Percentiles rank a stretch among this genome's conserved stretches.
Conservation (phyloP, 2,329 filamentous ascomycete species). For the Sporothrix phasma region DNA sequence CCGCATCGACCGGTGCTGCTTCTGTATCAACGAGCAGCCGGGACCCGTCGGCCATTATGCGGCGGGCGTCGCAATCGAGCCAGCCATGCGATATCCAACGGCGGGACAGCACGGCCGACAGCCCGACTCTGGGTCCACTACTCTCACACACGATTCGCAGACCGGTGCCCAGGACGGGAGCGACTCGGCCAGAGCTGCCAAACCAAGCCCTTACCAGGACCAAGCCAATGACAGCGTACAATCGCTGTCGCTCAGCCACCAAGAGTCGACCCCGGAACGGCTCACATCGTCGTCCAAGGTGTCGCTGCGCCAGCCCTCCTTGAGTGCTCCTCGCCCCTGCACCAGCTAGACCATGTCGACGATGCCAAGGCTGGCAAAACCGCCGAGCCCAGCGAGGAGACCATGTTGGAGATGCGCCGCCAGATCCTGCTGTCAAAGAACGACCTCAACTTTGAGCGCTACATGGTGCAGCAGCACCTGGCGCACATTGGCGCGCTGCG, state of each 20-base stretch:
- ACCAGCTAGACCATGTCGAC: not conserved
- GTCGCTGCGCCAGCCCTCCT: not conserved
- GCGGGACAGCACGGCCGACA: conserved; percentile 40
- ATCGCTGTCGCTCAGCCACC: conserved; percentile 42
- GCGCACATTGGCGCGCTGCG: conserved; percentile 71
- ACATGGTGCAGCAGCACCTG: conserved; percentile 74
- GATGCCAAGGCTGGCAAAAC: not conserved
- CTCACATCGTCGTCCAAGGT: not conserved
- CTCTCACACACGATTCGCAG: conserved; percentile 34
- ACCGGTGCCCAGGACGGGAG: conserved; percentile 52
- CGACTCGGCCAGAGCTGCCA: conserved; percentile 48
- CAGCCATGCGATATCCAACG: conserved; percentile 35
- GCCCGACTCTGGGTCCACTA: conserved; percentile 51
- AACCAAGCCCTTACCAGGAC: conserved; percentile 45
- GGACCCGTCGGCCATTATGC: conserved; percentile 30
- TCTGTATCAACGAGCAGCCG: conserved; percentile 24
- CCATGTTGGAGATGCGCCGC: conserved; percentile 49
- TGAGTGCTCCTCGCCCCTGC: not conserved
- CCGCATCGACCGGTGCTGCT: conserved; percentile 31
- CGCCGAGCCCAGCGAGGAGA: not conserved
- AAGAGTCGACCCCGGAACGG: conserved; percentile 36
- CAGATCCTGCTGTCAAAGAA: conserved; percentile 70
- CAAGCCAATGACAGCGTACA: conserved; percentile 48
- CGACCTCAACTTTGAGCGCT: conserved; percentile 73
- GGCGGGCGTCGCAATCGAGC: conserved; percentile 42